phyloP scores from a whole-genome alignment of 371 early-diverging fungal species.

The Syncephalastrum monosporum region DNA sequence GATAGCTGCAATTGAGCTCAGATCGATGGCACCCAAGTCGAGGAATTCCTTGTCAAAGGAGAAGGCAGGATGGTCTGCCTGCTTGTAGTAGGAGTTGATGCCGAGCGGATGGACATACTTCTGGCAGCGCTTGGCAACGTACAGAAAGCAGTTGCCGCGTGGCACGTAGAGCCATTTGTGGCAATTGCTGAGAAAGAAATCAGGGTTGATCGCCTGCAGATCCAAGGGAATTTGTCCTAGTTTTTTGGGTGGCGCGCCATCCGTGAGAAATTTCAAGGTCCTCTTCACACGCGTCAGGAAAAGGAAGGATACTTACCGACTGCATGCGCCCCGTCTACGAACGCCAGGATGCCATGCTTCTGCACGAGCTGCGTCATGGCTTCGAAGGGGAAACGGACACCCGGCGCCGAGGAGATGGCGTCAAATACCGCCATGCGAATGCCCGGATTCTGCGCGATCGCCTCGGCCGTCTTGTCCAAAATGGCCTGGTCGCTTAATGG shows the following conservation, averaged over 20 bases:
- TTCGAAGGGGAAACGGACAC: conserved; percentile 59
- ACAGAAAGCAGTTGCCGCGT: conserved; percentile 62
- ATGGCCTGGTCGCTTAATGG: conserved; percentile 31
- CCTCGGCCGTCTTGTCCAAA: conserved; percentile 24
- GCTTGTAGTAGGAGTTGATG: conserved; percentile 47
- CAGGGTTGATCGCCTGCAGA: conserved; percentile 51
- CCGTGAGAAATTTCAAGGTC: too few species aligned
- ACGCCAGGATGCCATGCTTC: conserved; percentile 49
- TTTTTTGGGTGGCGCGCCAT: too few species aligned
- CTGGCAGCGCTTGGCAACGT: conserved; percentile 54
- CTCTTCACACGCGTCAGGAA: too few species aligned
- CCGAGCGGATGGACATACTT: conserved; percentile 47
- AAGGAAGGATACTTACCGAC: conserved; percentile 32
- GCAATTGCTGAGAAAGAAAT: conserved; percentile 69
- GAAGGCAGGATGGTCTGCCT: conserved; percentile 9
- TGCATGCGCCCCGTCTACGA: conserved; percentile 75
- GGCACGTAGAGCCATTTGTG: conserved; percentile 79
- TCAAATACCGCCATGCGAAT: conserved; percentile 59
- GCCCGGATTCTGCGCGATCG: conserved; percentile 14
- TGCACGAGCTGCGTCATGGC: conserved; percentile 42
- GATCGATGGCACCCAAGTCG: conserved; percentile 41
- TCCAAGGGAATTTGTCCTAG: conserved; percentile 63
- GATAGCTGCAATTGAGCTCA: conserved; percentile 44
- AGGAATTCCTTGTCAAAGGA: conserved; percentile 36
- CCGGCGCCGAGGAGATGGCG: conserved; percentile 56